These are phyloP conservation scores for Sarcomyxa edulis DNA, from an alignment of 768 basidiomycete species.

Conservation along the genomic window DNA sequence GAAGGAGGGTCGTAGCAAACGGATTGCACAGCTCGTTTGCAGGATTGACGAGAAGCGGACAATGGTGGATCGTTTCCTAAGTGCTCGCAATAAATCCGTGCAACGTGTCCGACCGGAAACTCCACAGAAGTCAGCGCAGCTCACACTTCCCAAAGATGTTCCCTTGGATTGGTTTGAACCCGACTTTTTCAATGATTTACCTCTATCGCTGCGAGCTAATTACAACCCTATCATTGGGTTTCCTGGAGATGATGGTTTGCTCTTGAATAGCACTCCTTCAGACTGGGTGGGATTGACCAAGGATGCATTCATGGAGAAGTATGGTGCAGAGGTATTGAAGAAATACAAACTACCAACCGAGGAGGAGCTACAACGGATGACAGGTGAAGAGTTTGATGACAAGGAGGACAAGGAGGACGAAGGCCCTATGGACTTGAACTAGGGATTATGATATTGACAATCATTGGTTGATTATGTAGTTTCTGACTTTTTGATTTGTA, in stretches of 20 bases:
- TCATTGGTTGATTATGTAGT: neutral
- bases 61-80: too few species aligned
- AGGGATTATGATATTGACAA: neutral
- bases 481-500: too few species aligned
- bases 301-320: constrained; percentile 15
- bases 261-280: constrained; percentile 1
- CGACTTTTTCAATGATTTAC: constrained; percentile 15
- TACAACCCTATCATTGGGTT: constrained; percentile 12
- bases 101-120: too few species aligned
- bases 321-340: constrained; percentile 15
- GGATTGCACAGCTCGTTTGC: too few species aligned
- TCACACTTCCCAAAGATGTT: constrained; percentile 9
- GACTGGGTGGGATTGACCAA: constrained; percentile 15
- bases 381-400: constrained; percentile 5
- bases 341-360: constrained; percentile 16
- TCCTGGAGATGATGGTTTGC: constrained; percentile 8
- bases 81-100: too few species aligned
- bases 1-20: too few species aligned
- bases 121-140: too few species aligned
- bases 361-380: too few species aligned
- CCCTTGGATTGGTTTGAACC: constrained; percentile 21
- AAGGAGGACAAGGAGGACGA: constrained; percentile 7
- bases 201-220: constrained; percentile 8
- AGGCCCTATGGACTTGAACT: neutral
- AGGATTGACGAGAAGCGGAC: too few species aligned